These are phyloP conservation scores for Populus simonii DNA, from an alignment of 345 rosid genomes.

Conservation along the genomic window DNA sequence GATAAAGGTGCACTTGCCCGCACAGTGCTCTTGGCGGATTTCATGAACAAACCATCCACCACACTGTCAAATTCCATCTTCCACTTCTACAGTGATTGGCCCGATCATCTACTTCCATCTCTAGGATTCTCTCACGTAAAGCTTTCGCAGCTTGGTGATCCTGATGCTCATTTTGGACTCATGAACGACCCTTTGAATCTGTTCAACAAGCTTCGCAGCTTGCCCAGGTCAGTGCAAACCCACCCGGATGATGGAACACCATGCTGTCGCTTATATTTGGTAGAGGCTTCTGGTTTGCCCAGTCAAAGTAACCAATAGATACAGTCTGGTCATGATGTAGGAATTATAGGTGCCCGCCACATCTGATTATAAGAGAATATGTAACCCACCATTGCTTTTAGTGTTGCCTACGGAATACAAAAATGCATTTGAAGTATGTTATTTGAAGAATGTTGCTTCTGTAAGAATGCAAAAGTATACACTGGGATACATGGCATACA, in stretches of 20 bases:
- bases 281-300: slow-evolving; percentile 81
- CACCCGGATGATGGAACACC: slow-evolving; percentile 93
- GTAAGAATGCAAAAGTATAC: background rate
- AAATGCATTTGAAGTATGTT: slow-evolving; percentile 20
- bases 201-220: slow-evolving; percentile 73
- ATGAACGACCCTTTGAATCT: slow-evolving; percentile 67
- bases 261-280: slow-evolving; percentile 87
- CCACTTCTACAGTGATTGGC: slow-evolving; percentile 94
- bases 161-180: slow-evolving; percentile 89
- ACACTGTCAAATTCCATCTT: slow-evolving; percentile 62
- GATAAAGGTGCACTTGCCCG: slow-evolving; percentile 54
- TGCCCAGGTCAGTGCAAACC: slow-evolving; percentile 69
- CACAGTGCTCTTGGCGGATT: slow-evolving; percentile 87
- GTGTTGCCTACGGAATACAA: slow-evolving; percentile 19
- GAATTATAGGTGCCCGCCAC: slow-evolving; percentile 18
- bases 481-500: background rate
- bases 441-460: slow-evolving; percentile 17
- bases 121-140: slow-evolving; percentile 78
- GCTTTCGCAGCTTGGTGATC: slow-evolving; percentile 90
- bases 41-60: slow-evolving; percentile 86
- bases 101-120: slow-evolving; percentile 80
- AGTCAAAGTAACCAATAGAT: slow-evolving; percentile 34
- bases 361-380: slow-evolving; percentile 17
- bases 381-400: slow-evolving; percentile 23
- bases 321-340: slow-evolving; percentile 24